Evolutionary conservation across 352 stramenopile species (phyloP).

Genomic region (Phytophthora tentaculata): DNA sequence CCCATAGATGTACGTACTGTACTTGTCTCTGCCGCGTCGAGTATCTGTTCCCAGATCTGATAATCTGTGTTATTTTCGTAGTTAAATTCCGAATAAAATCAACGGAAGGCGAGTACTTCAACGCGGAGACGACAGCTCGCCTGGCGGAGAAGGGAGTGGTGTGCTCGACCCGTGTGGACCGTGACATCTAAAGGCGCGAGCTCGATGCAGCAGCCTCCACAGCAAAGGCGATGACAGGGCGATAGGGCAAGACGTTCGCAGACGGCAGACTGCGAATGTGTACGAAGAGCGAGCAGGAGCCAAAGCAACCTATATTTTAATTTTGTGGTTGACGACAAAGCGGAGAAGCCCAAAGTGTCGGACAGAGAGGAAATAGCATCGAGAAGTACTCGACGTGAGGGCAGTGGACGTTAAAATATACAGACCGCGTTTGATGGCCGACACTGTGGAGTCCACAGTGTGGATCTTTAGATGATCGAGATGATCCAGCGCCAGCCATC

Average conservation of each 20-base stretch:
- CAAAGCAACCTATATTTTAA: slow-evolving; percentile 41
- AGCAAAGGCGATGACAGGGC: slow-evolving; percentile 4
- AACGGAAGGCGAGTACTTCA: slow-evolving; percentile 76
- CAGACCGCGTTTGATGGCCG: slow-evolving; percentile 34
- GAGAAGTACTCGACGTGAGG: slow-evolving; percentile 19
- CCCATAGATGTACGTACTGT: slow-evolving; percentile 64
- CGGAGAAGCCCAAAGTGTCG: slow-evolving; percentile 11
- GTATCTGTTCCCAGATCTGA: slow-evolving; percentile 3
- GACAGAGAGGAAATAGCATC: slow-evolving; percentile 14
- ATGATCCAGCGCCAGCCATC: not conserved
- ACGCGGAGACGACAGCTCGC: slow-evolving; percentile 73
- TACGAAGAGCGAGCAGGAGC: slow-evolving; percentile 19
- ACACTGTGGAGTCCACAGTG: not conserved
- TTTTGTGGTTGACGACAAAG: slow-evolving; percentile 36
- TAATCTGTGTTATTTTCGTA: slow-evolving; percentile 27
- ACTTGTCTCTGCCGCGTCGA: not conserved
- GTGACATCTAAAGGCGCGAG: slow-evolving; percentile 48
- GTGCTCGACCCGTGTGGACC: slow-evolving; percentile 80
- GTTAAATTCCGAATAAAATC: slow-evolving; percentile 88
- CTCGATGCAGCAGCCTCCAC: slow-evolving; percentile 14
- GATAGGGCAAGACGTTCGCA: slow-evolving; percentile 6
- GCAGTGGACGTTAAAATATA: slow-evolving; percentile 39
- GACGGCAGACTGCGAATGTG: slow-evolving; percentile 18
- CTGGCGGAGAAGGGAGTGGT: slow-evolving; percentile 79
- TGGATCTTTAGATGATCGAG: not conserved